These are phyloP conservation scores for Avena sativa DNA, from an alignment of 176 grass and related monocot genomes.

Conservation along the genomic window DNA sequence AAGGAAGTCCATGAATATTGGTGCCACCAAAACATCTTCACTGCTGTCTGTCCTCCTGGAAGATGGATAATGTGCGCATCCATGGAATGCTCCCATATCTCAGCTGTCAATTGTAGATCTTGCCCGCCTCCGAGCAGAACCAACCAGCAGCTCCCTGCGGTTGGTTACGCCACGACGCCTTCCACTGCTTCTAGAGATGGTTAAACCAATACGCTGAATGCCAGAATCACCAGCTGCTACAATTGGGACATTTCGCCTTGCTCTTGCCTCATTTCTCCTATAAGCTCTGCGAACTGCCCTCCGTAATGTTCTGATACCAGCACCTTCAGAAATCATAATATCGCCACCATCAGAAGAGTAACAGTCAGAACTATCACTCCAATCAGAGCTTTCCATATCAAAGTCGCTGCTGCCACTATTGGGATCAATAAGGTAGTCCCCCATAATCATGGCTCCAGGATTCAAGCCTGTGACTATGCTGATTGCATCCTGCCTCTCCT, in stretches of 20 bases:
- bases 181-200: background rate
- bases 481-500: slow-evolving; percentile 80
- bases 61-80: slow-evolving; percentile 7
- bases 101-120: slow-evolving; percentile 25
- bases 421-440: slow-evolving; percentile 83
- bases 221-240: background rate
- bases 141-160: background rate
- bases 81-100: slow-evolving; percentile 2
- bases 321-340: background rate
- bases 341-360: background rate
- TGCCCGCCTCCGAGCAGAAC: background rate
- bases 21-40: background rate
- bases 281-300: background rate
- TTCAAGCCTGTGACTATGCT: slow-evolving; percentile 74
- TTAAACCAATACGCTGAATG: background rate
- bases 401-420: slow-evolving; percentile 33
- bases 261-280: slow-evolving; percentile 27
- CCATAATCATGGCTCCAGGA: slow-evolving; percentile 64
- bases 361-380: background rate
- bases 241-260: background rate
- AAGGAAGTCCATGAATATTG: slow-evolving; percentile 23
- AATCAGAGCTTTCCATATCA: slow-evolving; percentile 4
- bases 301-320: background rate
- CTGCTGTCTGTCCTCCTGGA: background rate
- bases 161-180: background rate